These are phyloP conservation scores for Penicillium sp. DNA, from an alignment of 2,329 filamentous ascomycete species.

Conservation along the genomic window DNA sequence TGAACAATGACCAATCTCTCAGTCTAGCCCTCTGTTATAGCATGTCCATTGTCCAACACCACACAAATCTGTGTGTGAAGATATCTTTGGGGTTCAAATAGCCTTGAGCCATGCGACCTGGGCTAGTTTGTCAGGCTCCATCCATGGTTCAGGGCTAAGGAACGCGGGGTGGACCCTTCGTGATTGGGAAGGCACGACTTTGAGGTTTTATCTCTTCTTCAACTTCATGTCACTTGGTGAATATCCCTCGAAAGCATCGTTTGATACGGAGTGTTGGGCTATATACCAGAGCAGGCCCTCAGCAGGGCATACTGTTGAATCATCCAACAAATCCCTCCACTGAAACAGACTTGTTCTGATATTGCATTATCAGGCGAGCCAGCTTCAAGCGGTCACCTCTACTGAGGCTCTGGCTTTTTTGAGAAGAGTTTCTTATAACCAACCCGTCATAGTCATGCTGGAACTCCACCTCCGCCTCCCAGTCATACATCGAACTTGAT, in stretches of 20 bases:
- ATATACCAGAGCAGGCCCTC: no score
- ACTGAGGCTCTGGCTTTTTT: background rate
- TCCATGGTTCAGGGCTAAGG: background rate
- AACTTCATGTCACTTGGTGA: background rate
- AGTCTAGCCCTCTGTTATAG: no score
- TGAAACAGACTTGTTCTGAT: slow-evolving; percentile 3
- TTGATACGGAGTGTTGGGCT: no score
- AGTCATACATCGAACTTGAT: slow-evolving; percentile 1
- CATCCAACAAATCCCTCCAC: slow-evolving; percentile 1
- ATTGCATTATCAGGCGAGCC: slow-evolving; percentile 8
- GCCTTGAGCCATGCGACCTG: no score
- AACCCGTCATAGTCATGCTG: slow-evolving; percentile 3
- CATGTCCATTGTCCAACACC: no score
- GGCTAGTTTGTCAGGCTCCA: background rate
- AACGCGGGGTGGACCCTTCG: background rate
- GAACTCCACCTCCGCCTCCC: slow-evolving; percentile 6
- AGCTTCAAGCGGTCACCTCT: slow-evolving; percentile 7
- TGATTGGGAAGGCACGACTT: background rate
- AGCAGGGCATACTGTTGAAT: no score
- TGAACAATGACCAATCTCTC: no score
- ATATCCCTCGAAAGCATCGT: background rate
- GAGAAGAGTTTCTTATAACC: background rate
- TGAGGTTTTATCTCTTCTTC: background rate
- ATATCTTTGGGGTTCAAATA: no score
- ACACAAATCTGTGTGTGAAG: no score